Percentiles rank a stretch among this genome's conserved stretches.
These are phyloP conservation scores for Fragilaria radians DNA, from an alignment of 108 stramenopile genomes.

Conservation along the genomic window DNA sequence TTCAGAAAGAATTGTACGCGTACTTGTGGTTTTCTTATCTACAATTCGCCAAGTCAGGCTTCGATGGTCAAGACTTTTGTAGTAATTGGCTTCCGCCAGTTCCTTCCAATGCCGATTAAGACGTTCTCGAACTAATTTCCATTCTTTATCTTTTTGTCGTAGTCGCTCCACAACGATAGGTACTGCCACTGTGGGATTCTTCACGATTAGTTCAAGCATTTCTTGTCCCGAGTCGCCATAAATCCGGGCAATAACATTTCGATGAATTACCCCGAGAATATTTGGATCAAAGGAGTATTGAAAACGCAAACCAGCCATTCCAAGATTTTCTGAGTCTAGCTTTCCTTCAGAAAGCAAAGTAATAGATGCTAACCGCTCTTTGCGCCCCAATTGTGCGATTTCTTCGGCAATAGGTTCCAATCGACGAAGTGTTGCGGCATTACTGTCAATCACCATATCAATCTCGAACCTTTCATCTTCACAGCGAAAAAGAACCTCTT, in stretches of 20 bases:
- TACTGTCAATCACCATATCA: slow-evolving; percentile 98
- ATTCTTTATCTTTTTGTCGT: slow-evolving; percentile 94
- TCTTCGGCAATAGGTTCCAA: slow-evolving; percentile 95
- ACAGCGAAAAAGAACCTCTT: slow-evolving; percentile 92
- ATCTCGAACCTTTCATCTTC: slow-evolving; percentile 99
- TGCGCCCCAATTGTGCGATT: slow-evolving; percentile 61
- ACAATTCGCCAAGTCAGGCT: slow-evolving; percentile 77
- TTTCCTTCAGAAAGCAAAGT: slow-evolving; percentile 11
- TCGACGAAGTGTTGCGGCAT: slow-evolving; percentile 73
- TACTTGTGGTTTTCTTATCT: slow-evolving; percentile 79
- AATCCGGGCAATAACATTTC: slow-evolving; percentile 91
- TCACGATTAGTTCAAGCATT: slow-evolving; percentile 91
- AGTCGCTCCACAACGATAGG: slow-evolving; percentile 96
- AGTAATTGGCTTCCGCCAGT: slow-evolving; percentile 75
- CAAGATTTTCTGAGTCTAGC: slow-evolving; percentile 17
- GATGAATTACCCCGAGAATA: slow-evolving; percentile 84
- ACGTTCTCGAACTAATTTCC: slow-evolving; percentile 65
- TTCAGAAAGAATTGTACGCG: slow-evolving; percentile 72
- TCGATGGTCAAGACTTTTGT: slow-evolving; percentile 83
- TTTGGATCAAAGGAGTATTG: slow-evolving; percentile 82
- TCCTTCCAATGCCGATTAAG: slow-evolving; percentile 88
- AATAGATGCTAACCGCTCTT: slow-evolving; percentile 29
- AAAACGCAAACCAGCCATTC: slow-evolving; percentile 50
- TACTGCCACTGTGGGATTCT: slow-evolving; percentile 92
- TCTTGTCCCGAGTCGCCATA: slow-evolving; percentile 91